phyloP scores from a whole-genome alignment of 23 red algal species.

The Pyropia yezoensis region DNA sequence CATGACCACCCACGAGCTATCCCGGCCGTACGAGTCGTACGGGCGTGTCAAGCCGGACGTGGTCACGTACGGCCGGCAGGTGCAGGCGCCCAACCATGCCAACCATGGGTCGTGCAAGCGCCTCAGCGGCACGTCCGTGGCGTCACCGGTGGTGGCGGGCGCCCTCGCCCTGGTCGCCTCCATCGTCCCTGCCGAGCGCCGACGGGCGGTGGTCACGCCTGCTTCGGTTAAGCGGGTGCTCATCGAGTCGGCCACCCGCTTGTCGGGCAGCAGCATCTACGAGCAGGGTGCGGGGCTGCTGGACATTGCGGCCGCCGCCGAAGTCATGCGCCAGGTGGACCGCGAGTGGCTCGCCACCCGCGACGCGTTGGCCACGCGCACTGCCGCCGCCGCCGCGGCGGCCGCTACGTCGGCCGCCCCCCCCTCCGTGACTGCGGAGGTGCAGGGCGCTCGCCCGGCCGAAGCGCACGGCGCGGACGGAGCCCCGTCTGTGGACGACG shows the following conservation, averaged over 20 bases:
- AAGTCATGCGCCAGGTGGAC: slow-evolving; percentile 28
- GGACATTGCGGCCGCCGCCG: slow-evolving; percentile 45
- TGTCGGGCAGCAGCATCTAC: slow-evolving; percentile 57
- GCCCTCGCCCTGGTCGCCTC: slow-evolving; percentile 51
- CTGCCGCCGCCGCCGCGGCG: too few relatives aligned
- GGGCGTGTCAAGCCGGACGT: slow-evolving; percentile 74
- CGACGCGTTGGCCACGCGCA: background rate
- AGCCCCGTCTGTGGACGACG: too few relatives aligned
- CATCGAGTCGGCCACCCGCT: slow-evolving; percentile 16
- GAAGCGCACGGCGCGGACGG: background rate
- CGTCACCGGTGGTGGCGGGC: slow-evolving; percentile 65
- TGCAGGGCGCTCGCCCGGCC: background rate
- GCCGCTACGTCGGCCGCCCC: background rate
- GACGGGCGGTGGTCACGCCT: slow-evolving; percentile 32
- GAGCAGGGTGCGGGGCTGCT: slow-evolving; percentile 83
- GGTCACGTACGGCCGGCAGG: slow-evolving; percentile 44
- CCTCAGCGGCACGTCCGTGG: slow-evolving; percentile 53
- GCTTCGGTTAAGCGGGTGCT: slow-evolving; percentile 51
- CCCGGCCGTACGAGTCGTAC: slow-evolving; percentile 14
- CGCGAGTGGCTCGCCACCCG: slow-evolving; percentile 8
- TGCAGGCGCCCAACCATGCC: slow-evolving; percentile 41
- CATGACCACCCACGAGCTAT: slow-evolving; percentile 75
- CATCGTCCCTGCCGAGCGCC: slow-evolving; percentile 30
- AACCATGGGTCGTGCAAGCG: slow-evolving; percentile 14
- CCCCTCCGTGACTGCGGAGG: background rate